Evolutionary conservation across 2,329 filamentous ascomycete genomes (phyloP).

Genomic region (Aspergillus thermomutatus): DNA sequence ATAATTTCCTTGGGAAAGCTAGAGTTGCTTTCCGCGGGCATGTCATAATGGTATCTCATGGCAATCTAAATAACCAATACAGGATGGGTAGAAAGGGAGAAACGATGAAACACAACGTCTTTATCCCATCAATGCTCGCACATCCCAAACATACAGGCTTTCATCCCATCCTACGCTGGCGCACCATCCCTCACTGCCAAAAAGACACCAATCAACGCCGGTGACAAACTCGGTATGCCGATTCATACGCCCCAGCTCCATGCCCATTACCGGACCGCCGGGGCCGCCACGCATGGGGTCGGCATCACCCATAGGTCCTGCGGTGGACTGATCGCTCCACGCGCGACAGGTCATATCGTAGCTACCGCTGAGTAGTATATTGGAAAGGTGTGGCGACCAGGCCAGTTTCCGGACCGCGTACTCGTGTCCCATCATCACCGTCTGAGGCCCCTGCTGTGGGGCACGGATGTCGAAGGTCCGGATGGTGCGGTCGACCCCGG

Average conservation of each 20-base stretch:
- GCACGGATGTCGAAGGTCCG: conserved; percentile 87
- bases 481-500: conserved; percentile 81
- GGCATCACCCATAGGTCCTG: conserved; percentile 29
- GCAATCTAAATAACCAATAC: conserved; percentile 24
- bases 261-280: conserved; percentile 50
- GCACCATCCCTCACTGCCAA: conserved; percentile 92
- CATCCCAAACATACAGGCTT: conserved; percentile 86
- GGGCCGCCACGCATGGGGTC: conserved; percentile 40
- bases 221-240: conserved; percentile 93
- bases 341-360: conserved; percentile 98
- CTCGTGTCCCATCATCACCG: conserved; percentile 77
- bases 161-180: conserved; percentile 95
- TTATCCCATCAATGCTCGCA: conserved; percentile 59
- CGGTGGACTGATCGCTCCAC: conserved; percentile 75
- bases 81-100: conserved; percentile 8
- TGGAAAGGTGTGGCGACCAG: conserved; percentile 92
- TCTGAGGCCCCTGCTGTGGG: conserved; percentile 67
- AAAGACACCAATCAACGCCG: conserved; percentile 96
- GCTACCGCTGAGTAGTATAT: conserved; percentile 81
- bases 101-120: conserved; percentile 1
- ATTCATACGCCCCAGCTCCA: conserved; percentile 83
- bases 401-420: conserved; percentile 83
- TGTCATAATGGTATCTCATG: conserved; percentile 16
- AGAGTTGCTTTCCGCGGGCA: background rate
- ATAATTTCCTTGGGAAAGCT: background rate